These are phyloP conservation scores for Symbiodinium natans DNA, from an alignment of 73 alveolate species.

Conservation along the genomic window DNA sequence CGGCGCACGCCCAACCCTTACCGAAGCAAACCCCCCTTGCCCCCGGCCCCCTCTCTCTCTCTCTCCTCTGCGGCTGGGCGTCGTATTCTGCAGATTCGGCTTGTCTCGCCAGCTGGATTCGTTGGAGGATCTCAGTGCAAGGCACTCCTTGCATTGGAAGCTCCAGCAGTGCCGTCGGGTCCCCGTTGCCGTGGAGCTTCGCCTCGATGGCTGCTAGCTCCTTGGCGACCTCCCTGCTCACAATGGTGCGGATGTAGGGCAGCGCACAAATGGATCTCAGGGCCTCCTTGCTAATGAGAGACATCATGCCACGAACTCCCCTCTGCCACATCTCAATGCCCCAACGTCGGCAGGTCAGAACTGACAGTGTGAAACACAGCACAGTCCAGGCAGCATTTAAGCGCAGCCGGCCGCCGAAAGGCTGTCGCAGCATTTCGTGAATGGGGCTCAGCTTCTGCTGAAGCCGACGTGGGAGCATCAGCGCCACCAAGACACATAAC, in stretches of 20 bases:
- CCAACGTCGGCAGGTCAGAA: slow-evolving; percentile 5
- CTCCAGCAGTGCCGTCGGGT: slow-evolving; percentile 45
- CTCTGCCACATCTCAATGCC: slow-evolving; percentile 52
- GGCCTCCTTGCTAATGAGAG: background rate
- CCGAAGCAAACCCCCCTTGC: no score
- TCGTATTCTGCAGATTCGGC: background rate
- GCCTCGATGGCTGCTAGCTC: slow-evolving; percentile 37
- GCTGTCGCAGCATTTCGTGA: background rate
- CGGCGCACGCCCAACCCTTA: background rate
- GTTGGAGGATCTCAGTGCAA: background rate
- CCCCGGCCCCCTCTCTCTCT: no score
- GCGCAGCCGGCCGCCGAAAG: background rate
- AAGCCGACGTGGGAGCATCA: background rate
- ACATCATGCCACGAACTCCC: slow-evolving; percentile 31
- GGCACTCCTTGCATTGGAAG: slow-evolving; percentile 27
- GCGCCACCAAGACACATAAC: background rate
- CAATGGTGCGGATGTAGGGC: slow-evolving; percentile 47
- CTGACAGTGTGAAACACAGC: slow-evolving; percentile 14
- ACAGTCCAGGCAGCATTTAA: slow-evolving; percentile 51
- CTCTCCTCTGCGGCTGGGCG: background rate
- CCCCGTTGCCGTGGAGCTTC: slow-evolving; percentile 60
- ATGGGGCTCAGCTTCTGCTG: background rate
- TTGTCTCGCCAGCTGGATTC: background rate
- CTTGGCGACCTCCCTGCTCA: slow-evolving; percentile 53
- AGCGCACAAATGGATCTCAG: background rate